Conservation (phyloP, 805 yeast species). For the Candida endomychidarum region DNA sequence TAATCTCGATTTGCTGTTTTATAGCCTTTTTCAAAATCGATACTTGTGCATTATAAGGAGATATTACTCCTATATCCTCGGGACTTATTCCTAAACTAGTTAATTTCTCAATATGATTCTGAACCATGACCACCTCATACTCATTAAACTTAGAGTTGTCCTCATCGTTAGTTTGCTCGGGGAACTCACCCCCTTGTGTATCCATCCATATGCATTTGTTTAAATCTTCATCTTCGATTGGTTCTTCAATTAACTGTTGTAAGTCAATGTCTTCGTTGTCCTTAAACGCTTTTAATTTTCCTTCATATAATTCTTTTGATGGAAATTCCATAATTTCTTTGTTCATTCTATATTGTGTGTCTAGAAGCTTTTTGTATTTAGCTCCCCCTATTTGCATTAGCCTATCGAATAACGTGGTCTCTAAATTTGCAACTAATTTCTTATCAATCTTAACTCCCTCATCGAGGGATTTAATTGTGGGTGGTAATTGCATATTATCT, state of each 20-base stretch:
- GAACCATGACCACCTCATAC: slow-evolving; percentile 66
- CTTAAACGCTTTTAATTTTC: slow-evolving; percentile 59
- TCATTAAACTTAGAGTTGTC: slow-evolving; percentile 67
- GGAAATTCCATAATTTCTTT: slow-evolving; percentile 75
- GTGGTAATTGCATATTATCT: slow-evolving; percentile 89
- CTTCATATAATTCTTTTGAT: slow-evolving; percentile 62
- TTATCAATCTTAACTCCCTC: slow-evolving; percentile 24
- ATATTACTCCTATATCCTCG: slow-evolving; percentile 73
- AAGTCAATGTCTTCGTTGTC: slow-evolving; percentile 55
- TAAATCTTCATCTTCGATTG: slow-evolving; percentile 48
- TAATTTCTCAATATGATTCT: slow-evolving; percentile 54
- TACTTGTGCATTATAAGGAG: slow-evolving; percentile 92
- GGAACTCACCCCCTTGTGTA: slow-evolving; percentile 86
- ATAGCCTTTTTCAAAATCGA: slow-evolving; percentile 51
- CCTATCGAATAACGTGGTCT: slow-evolving; percentile 78
- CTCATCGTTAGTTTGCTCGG: slow-evolving; percentile 48
- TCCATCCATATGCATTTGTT: slow-evolving; percentile 78
- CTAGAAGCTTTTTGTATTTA: slow-evolving; percentile 55
- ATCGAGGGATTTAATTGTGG: slow-evolving; percentile 67
- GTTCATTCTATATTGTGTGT: slow-evolving; percentile 89
- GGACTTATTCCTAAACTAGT: slow-evolving; percentile 52
- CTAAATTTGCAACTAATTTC: slow-evolving; percentile 49
- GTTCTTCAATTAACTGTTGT: slow-evolving; percentile 50
- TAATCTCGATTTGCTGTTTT: slow-evolving; percentile 57
- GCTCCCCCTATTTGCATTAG: slow-evolving; percentile 48